Evolutionary conservation across 495 filamentous ascomycete species (phyloP), one percentile per base, ranked within the genome.

Genomic region (Bacidia rubella): DNA sequence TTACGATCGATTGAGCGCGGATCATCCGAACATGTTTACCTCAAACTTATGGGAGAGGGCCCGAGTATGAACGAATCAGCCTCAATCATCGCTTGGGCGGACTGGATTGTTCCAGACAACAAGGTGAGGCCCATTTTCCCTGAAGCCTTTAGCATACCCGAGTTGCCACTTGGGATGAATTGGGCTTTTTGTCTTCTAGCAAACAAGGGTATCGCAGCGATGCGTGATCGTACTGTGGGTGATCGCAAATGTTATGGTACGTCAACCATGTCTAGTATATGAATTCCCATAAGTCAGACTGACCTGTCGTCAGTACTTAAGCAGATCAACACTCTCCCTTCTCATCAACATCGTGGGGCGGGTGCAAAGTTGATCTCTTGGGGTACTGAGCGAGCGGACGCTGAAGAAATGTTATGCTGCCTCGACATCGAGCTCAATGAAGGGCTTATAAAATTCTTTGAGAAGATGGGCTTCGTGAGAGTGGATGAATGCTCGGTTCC

Each of bases 281-380:
- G 32, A 39, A n/a, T 39, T 9, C 32, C 32, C n/a, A 39, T 25
- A 47, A 20, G 20, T 15, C 44, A 9, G 17, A 4, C 4, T 47
- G 15, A 2, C 4, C 25, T n/a, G 4, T 53, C 11, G n/a, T n/a
- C 2, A 70, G 67, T 66, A 44, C 70, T 80, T 29, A 68, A 75
- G 56, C 68, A 73, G 46, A 57, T 81, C 9, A 65, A 69, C 11
- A 73, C 71, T 19, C 68, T 74, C 47, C 75, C 73, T 2, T 66
- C 69, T 21, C 72, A 71, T 49, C 67, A 70, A 51, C 55, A 66
- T 15, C 62, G 68, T 23, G 76, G 77, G 2, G 77, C 77, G 0
- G 76, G 71, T 9, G 62, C 64, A 1, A 66, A 71, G 58, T 68
- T 79, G 1, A 62, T 76, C 2, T 32, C 61, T 17, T 80, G 75